Evolutionary conservation across 306 rosid genomes (phyloP), one percentile per base, ranked within the genome.

Genomic region (Cicer yamashitae): DNA sequence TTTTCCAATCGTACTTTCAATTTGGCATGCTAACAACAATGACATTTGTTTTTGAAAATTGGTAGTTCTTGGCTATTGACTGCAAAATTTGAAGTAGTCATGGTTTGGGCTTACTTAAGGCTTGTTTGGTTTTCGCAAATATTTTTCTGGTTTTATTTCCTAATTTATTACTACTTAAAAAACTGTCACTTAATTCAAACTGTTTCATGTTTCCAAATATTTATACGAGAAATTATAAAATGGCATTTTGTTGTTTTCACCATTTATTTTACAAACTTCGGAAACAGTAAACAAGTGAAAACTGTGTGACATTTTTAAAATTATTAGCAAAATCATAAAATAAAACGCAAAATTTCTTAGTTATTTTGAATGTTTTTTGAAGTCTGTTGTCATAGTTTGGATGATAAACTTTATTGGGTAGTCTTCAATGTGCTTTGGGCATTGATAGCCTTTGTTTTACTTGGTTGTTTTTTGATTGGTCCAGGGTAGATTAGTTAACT

Each of bases 401-500:
- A 22, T 43, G 64, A 54, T 64, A 10, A 76, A 22, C 25, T 70
- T 81, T 41, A 40, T 57, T 20, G 41, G 45, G 14, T n/a, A 18
- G 69, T 77, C 66, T 71, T 81, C 38, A 25, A 20, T 41, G 25
- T 41, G 37, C 18, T 65, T 56, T 52, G 43, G 46, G 54, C 50
- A 68, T 78, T 37, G 50, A 20, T 69, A 67, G 22, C 14, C 15
- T 40, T 74, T 39, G 62, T 62, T 67, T 39, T 62, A 68, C 61
- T 58, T 71, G 56, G 47, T 48, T 65, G 22, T 37, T 67, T 10
- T 8, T 65, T 48, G 50, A 54, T 75, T 51, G 43, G 57, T 50
- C 62, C 46, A 40, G 75, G 70, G 40, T 64, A 13, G 77, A 76
- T 47, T 63, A 77, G 67, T 67, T 79, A 44, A 63, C 81, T 51